These are phyloP conservation scores for Ophiocordyceps australis DNA, from an alignment of 2,329 filamentous ascomycete species.

Conservation along the genomic window DNA sequence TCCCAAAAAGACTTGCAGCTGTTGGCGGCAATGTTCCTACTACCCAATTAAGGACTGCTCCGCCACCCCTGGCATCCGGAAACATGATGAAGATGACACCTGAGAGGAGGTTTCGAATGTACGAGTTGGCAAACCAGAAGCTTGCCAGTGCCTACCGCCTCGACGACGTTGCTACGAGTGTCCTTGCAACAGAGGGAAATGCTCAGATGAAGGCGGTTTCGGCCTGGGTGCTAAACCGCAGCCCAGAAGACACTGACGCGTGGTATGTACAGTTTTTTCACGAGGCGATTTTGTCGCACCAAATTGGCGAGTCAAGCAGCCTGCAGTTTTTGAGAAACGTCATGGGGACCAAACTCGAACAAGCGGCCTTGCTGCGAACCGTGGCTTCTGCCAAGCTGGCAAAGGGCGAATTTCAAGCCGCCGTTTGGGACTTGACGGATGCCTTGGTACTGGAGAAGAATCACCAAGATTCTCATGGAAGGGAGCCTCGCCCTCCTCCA, in stretches of 20 bases:
- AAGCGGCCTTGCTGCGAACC: constrained; percentile 52
- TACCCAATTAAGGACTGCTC: constrained; percentile 5
- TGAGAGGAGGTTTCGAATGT: constrained; percentile 61
- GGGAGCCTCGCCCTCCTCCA: no score
- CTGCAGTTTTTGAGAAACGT: constrained; percentile 49
- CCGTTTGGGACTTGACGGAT: constrained; percentile 50
- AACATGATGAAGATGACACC: constrained; percentile 51
- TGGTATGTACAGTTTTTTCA: constrained; percentile 89
- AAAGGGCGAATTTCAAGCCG: constrained; percentile 55
- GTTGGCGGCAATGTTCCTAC: constrained; percentile 20
- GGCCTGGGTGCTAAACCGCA: constrained; percentile 51
- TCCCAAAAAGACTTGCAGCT: constrained; percentile 43
- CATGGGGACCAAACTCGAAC: constrained; percentile 41
- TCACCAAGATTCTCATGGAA: constrained; percentile 33
- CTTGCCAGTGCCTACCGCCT: constrained; percentile 60
- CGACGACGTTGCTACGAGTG: constrained; percentile 69
- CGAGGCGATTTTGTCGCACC: constrained; percentile 66
- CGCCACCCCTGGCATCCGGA: constrained; percentile 23
- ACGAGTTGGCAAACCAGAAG: constrained; percentile 64
- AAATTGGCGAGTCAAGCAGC: constrained; percentile 54
- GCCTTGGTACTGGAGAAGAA: constrained; percentile 39
- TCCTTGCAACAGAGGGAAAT: constrained; percentile 68
- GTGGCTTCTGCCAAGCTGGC: constrained; percentile 58
- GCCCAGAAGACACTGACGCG: constrained; percentile 50
- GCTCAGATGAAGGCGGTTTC: constrained; percentile 64